These are phyloP conservation scores for Bondarzewia mesenterica DNA, from an alignment of 1,284 basidiomycete species.

Conservation along the genomic window DNA sequence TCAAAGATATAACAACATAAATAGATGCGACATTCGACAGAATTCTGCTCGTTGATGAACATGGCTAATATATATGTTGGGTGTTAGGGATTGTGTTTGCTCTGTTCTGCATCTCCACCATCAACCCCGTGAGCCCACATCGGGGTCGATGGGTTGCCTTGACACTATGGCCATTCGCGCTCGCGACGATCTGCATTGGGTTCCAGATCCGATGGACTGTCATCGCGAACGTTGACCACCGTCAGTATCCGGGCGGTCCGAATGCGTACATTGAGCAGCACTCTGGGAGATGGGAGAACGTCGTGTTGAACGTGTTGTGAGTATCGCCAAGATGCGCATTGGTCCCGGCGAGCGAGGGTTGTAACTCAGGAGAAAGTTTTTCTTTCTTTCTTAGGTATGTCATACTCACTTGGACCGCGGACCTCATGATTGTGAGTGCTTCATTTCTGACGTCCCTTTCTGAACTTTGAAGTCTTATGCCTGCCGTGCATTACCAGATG, in stretches of 20 bases:
- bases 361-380: background rate
- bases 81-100: conserved; percentile 15
- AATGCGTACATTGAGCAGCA: conserved; percentile 16
- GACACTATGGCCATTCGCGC: conserved; percentile 15
- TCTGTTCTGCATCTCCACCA: conserved; percentile 11
- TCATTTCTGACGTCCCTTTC: background rate
- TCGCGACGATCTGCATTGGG: conserved; percentile 17
- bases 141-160: background rate
- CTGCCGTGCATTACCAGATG: conserved; percentile 12
- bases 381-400: conserved; percentile 20
- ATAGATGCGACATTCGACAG: too few species aligned
- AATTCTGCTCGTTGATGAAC: background rate
- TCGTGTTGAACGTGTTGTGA: conserved; percentile 20
- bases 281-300: conserved; percentile 12
- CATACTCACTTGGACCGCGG: conserved; percentile 24
- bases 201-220: conserved; percentile 19
- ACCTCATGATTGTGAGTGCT: conserved; percentile 22
- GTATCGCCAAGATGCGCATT: conserved; percentile 3
- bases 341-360: background rate
- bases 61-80: background rate
- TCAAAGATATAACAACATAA: background rate
- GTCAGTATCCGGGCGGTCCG: conserved; percentile 14
- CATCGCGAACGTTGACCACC: conserved; percentile 15
- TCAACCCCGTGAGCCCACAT: conserved; percentile 2
- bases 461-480: background rate